Evolutionary conservation across 306 rosid genomes (phyloP), one percentile per base, ranked within the genome.

Genomic region (Prunus fruticosa): DNA sequence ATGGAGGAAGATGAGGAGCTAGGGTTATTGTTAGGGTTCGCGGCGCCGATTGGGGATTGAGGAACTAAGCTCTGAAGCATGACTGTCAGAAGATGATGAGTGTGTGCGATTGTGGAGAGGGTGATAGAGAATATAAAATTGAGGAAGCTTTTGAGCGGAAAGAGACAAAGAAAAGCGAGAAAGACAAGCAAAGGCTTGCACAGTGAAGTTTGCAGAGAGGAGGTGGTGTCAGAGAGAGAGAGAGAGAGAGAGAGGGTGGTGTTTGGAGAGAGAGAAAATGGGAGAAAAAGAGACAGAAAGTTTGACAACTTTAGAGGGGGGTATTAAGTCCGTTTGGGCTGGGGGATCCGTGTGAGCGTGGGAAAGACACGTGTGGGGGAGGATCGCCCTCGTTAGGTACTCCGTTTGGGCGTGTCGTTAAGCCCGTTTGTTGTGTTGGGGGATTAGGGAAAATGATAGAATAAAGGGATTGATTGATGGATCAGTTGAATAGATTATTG

Each of bases 41-140:
- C 50, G 2, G 67, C 67, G 28, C 41, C 71, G 58, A 93, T 84
- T 1, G 97, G 84, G 8, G 93, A 81, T 64, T 83, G 97, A 66
- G 91, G 88, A 72, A 88, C 80, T 83, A 91, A 86, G 90, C 97
- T 95, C 70, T 89, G 97, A 82, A 95, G 97, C 99, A 95, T 95
- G 97, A 88, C 88, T 84, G 68, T 53, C 0, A 12, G 56, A 58
- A 56, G 63, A 25, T 30, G 25, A n/a, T 41, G 22, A 30, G 67
- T 72, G 51, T 41, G 74, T 81, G 73, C 71, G 68, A 22, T 25
- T 60, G 63, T 4, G 64, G 51, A 19, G 62, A 69, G 53, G 53
- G 53, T 18, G 62, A 22, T 15, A 79, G 82, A 82, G 93, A 89
- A 84, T 84, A 86, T 75, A 61, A 78, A 75, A 83, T 49, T 73